A percentile compares a stretch with the other conserved stretches of the same genome.
phyloP scores from a whole-genome alignment of 225 moss, liverwort and hornwort genomes.

The Lunularia cruciata region DNA sequence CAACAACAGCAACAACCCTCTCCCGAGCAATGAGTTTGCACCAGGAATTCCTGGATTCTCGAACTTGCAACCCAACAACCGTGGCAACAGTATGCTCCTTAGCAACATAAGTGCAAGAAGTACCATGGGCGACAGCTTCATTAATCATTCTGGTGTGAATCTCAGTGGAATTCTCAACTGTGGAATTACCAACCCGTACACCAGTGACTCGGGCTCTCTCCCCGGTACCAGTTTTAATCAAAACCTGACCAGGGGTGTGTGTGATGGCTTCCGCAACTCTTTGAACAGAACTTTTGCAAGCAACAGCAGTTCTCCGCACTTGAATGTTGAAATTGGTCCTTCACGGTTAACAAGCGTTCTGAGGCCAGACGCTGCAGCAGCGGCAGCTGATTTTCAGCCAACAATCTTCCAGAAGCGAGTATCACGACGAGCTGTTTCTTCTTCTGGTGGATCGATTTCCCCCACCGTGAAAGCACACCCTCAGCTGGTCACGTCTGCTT shows the following conservation, averaged over 20 bases:
- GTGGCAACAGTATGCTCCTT: not conserved
- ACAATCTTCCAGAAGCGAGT: slow-evolving; percentile 68
- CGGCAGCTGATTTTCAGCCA: slow-evolving; percentile 27
- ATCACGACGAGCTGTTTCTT: slow-evolving; percentile 36
- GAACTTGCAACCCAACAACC: not conserved
- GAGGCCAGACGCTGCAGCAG: not conserved
- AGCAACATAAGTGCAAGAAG: slow-evolving; percentile 4
- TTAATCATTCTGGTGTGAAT: not conserved
- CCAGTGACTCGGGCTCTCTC: not conserved
- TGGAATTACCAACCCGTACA: not conserved
- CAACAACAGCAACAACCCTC: not conserved
- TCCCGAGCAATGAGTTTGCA: not conserved
- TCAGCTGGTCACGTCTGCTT: slow-evolving; percentile 52
- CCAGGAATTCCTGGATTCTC: slow-evolving; percentile 8
- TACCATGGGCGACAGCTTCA: not conserved
- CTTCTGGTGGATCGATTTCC: slow-evolving; percentile 38
- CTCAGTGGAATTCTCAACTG: not conserved
- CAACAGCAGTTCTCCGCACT: not conserved
- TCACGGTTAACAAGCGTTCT: not conserved
- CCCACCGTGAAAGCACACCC: slow-evolving; percentile 55
- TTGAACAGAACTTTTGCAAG: not conserved
- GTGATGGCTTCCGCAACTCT: not conserved
- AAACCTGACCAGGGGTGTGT: not conserved
- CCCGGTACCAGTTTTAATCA: slow-evolving; percentile 2
- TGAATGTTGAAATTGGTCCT: slow-evolving; percentile 5